Conservation (phyloP, 805 yeast genomes). For the Candida sonorensis region DNA sequence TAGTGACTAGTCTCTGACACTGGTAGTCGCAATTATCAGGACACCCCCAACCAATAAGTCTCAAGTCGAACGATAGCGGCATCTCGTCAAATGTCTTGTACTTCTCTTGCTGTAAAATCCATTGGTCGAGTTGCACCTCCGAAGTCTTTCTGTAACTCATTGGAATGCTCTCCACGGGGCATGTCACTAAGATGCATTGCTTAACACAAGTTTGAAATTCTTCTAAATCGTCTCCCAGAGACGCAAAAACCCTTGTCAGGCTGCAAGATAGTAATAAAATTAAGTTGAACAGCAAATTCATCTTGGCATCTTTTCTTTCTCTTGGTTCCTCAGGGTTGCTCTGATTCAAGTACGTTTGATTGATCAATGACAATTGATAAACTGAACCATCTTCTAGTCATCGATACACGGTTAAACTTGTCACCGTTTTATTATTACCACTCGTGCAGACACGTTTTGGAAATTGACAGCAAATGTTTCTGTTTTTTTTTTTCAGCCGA, state of each 20-base stretch:
- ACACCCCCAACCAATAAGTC: conserved; percentile 66
- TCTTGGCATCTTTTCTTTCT: too few species aligned
- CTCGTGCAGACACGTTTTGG: too few species aligned
- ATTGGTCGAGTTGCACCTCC: conserved; percentile 19
- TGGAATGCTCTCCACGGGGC: conserved; percentile 11
- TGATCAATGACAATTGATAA: too few species aligned
- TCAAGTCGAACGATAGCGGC: conserved; percentile 37
- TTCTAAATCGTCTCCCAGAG: conserved; percentile 56
- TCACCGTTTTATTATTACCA: too few species aligned
- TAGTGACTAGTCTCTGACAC: conserved; percentile 77
- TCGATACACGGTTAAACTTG: too few species aligned
- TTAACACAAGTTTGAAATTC: conserved; percentile 50
- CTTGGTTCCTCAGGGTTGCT: too few species aligned
- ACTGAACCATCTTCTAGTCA: too few species aligned
- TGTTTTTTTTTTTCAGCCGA: too few species aligned
- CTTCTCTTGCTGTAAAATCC: conserved; percentile 26
- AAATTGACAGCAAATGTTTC: too few species aligned
- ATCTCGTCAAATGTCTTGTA: conserved; percentile 29
- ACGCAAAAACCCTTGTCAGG: conserved; percentile 26
- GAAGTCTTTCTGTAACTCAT: conserved; percentile 17
- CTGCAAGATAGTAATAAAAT: neutral
- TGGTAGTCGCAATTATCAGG: conserved; percentile 82
- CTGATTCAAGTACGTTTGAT: too few species aligned
- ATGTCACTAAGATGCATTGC: conserved; percentile 38
- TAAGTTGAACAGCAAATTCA: neutral